A percentile compares a stretch with the other conserved stretches of the same genome.
Conservation (phyloP, 495 filamentous ascomycete species). For the Penicillium coprophilum region DNA sequence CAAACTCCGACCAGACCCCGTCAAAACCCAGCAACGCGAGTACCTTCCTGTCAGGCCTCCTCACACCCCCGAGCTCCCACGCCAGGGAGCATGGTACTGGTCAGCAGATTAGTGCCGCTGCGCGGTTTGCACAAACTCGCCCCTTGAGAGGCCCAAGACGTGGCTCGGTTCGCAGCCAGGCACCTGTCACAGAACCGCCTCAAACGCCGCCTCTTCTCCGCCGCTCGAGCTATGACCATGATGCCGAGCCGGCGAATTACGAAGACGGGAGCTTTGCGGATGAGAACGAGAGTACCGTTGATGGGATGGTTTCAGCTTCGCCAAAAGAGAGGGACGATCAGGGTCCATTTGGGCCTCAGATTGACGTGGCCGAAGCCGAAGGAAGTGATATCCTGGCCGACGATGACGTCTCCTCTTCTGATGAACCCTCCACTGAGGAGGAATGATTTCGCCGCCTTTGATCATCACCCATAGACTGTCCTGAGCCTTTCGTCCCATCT, state of each 20-base stretch:
- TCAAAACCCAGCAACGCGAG: slow-evolving; percentile 56
- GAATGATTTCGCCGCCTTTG: slow-evolving; percentile 5
- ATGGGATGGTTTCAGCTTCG: slow-evolving; percentile 41
- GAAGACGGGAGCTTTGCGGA: slow-evolving; percentile 36
- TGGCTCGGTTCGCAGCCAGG: slow-evolving; percentile 34
- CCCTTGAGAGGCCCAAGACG: slow-evolving; percentile 37
- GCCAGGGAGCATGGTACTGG: slow-evolving; percentile 53
- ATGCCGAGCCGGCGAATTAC: slow-evolving; percentile 56
- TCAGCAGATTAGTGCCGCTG: slow-evolving; percentile 36
- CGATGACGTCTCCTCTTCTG: slow-evolving; percentile 4
- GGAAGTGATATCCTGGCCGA: not conserved
- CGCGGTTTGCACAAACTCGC: slow-evolving; percentile 47
- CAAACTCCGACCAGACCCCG: slow-evolving; percentile 58
- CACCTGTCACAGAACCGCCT: slow-evolving; percentile 46
- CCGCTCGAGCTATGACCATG: slow-evolving; percentile 66
- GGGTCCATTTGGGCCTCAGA: slow-evolving; percentile 42
- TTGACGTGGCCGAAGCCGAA: slow-evolving; percentile 19
- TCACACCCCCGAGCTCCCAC: slow-evolving; percentile 78
- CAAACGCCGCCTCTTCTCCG: slow-evolving; percentile 71
- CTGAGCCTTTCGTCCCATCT: slow-evolving; percentile 6
- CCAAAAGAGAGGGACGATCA: slow-evolving; percentile 32
- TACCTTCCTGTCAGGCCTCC: slow-evolving; percentile 67
- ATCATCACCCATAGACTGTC: slow-evolving; percentile 3
- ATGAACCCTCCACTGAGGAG: slow-evolving; percentile 8
- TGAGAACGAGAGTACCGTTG: slow-evolving; percentile 44